Evolutionary conservation across 2,329 filamentous ascomycete genomes (phyloP).

Genomic region (Hypocrella siamensis): DNA sequence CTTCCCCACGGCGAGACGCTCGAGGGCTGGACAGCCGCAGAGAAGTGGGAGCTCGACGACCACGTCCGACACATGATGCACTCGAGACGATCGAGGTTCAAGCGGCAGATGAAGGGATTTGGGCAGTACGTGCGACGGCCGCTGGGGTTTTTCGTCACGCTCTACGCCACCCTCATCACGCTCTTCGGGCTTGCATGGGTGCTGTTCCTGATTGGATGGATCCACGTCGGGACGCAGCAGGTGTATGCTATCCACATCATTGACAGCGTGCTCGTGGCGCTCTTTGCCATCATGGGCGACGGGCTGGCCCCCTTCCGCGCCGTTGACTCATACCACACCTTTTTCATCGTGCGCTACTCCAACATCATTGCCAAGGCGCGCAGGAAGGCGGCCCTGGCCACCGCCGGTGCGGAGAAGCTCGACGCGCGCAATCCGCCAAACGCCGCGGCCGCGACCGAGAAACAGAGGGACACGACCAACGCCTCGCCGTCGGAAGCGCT

Average conservation of each 20-base stretch:
- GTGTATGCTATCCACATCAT: constrained; percentile 55
- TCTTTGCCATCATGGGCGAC: constrained; percentile 57
- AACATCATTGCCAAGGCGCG: constrained; percentile 24
- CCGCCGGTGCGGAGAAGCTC: not conserved
- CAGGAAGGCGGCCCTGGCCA: constrained; percentile 21
- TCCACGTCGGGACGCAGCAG: constrained; percentile 62
- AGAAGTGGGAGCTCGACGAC: constrained; percentile 66
- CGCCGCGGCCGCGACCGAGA: too few relatives aligned
- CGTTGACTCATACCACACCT: constrained; percentile 79
- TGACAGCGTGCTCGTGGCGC: constrained; percentile 53
- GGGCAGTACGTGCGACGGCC: constrained; percentile 63
- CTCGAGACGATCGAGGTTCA: constrained; percentile 64
- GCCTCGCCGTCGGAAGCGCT: too few relatives aligned
- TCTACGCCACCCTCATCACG: constrained; percentile 72
- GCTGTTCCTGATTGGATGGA: constrained; percentile 81
- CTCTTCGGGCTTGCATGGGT: constrained; percentile 80
- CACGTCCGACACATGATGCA: constrained; percentile 80
- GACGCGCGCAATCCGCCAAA: too few relatives aligned
- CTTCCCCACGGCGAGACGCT: constrained; percentile 59
- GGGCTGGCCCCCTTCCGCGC: constrained; percentile 59
- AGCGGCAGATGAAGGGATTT: constrained; percentile 65
- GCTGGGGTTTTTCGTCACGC: constrained; percentile 66
- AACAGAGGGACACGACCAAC: too few relatives aligned
- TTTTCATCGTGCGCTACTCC: constrained; percentile 57
- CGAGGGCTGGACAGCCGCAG: constrained; percentile 58